phyloP scores from a whole-genome alignment of 1,284 basidiomycete species.

The Clitocybe nebularis region DNA sequence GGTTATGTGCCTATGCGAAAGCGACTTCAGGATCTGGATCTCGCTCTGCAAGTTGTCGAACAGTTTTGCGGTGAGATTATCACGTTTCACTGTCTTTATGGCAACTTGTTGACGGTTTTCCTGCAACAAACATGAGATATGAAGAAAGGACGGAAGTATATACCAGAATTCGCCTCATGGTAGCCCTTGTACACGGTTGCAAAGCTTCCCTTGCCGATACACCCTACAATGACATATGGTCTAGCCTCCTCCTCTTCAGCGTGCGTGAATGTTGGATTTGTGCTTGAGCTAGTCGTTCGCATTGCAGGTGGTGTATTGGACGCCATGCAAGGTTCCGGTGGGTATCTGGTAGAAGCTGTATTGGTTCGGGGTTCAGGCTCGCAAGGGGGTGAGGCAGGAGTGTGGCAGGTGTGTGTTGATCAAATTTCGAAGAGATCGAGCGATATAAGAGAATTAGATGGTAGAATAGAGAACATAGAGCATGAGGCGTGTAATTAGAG shows the following conservation, averaged over 20 bases:
- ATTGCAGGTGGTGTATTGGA: slow-evolving; percentile 10
- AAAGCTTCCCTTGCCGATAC: slow-evolving; percentile 89
- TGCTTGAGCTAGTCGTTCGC: slow-evolving; percentile 5
- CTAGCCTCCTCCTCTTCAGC: slow-evolving; percentile 61
- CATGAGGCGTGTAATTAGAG: background rate
- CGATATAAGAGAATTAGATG: background rate
- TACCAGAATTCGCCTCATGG: slow-evolving; percentile 57
- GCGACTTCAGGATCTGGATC: slow-evolving; percentile 93
- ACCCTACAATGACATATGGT: slow-evolving; percentile 70
- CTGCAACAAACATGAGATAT: slow-evolving; percentile 34
- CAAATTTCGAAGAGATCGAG: background rate
- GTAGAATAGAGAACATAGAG: background rate
- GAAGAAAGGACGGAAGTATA: slow-evolving; percentile 5
- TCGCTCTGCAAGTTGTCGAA: slow-evolving; percentile 97
- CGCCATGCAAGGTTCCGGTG: slow-evolving; percentile 9
- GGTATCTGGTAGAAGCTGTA: slow-evolving; percentile 5
- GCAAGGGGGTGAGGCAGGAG: slow-evolving; percentile 2
- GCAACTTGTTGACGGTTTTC: slow-evolving; percentile 78
- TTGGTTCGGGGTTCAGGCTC: background rate
- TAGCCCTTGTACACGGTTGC: slow-evolving; percentile 95
- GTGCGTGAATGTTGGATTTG: slow-evolving; percentile 5
- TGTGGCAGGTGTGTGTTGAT: background rate
- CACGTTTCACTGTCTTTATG: slow-evolving; percentile 92
- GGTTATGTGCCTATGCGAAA: slow-evolving; percentile 93
- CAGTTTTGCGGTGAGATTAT: slow-evolving; percentile 88